These are phyloP conservation scores for Effrenium voratum DNA, from an alignment of 73 alveolate genomes.

Conservation along the genomic window DNA sequence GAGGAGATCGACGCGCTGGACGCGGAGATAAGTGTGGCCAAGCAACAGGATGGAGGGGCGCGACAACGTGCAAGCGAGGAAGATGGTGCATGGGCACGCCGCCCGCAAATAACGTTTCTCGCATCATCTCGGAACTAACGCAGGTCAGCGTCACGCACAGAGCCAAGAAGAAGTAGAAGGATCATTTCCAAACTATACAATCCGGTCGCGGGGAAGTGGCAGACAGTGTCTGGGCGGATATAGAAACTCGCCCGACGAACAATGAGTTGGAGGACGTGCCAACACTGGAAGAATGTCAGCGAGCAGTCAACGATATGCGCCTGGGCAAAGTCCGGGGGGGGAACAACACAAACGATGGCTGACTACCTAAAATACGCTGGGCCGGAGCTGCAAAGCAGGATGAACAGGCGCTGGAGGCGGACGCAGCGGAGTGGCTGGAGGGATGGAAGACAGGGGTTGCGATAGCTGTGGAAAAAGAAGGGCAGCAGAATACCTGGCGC, in stretches of 20 bases:
- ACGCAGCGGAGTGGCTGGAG: not conserved
- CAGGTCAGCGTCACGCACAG: no score
- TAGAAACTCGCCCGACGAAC: not conserved
- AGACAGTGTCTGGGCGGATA: not conserved
- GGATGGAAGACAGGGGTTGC: not conserved
- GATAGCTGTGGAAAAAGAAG: not conserved
- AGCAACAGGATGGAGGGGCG: no score
- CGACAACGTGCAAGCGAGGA: no score
- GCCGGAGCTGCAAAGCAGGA: not conserved
- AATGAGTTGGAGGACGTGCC: not conserved
- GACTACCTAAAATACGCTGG: not conserved
- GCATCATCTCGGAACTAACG: no score
- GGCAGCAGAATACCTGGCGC: not conserved
- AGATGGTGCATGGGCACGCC: no score
- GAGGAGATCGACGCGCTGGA: no score
- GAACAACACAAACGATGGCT: not conserved
- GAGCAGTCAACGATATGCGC: not conserved
- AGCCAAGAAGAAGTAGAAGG: constrained; percentile 36
- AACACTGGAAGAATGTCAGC: not conserved
- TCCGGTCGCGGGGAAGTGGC: not conserved
- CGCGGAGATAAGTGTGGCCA: no score
- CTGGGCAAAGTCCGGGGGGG: constrained; percentile 20
- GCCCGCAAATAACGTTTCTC: not conserved
- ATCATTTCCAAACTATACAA: not conserved
- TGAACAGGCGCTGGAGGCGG: not conserved